Evolutionary conservation across 805 yeast genomes (phyloP).

Genomic region (Candida qinlingensis): DNA sequence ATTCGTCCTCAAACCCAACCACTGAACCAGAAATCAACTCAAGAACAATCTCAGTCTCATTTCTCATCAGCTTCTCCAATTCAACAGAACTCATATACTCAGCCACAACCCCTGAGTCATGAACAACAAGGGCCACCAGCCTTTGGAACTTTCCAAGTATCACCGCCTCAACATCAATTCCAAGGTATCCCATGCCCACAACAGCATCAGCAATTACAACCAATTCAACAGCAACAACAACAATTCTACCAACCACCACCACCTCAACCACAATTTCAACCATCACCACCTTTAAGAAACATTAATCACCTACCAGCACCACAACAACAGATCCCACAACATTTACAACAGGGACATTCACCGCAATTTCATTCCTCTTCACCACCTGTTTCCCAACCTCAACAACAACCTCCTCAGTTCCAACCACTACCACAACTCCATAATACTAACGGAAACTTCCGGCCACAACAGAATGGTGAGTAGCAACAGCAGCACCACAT

Average conservation of each 20-base stretch:
- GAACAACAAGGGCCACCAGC: background rate
- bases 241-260: background rate
- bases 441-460: background rate
- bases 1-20: background rate
- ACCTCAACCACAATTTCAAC: constrained; percentile 2
- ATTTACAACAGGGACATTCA: background rate
- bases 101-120: background rate
- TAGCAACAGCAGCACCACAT: background rate
- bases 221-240: background rate
- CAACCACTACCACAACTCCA: background rate
- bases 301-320: background rate
- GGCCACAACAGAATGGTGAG: background rate
- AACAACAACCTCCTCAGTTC: background rate
- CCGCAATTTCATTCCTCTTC: background rate
- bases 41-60: background rate
- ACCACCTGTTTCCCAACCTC: background rate
- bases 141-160: constrained; percentile 4
- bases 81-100: background rate
- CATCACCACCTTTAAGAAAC: constrained; percentile 4
- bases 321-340: constrained; percentile 4
- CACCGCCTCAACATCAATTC: background rate
- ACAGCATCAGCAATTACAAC: background rate
- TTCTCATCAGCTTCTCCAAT: background rate
- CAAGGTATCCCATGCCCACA: background rate
- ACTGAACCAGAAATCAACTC: background rate